Percentiles rank a stretch among this genome's conserved stretches.
phyloP scores from a whole-genome alignment of 192 early-diverging fungal species.

The Paraglomus brasilianum region DNA sequence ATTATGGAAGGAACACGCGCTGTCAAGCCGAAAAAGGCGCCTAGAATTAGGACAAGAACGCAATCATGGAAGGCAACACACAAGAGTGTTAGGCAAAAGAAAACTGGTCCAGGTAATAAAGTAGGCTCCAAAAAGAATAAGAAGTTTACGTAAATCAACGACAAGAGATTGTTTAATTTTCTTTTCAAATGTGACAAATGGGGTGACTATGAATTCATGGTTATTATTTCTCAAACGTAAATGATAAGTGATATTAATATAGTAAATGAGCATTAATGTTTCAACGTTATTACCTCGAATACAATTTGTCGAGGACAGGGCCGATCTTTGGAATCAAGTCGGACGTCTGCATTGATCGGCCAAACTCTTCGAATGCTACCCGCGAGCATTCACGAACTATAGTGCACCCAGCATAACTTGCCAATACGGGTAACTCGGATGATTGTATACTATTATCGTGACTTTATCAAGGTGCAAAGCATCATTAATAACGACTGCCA shows the following conservation, averaged over 20 bases:
- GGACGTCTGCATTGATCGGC: constrained; percentile 58
- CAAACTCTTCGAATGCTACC: constrained; percentile 59
- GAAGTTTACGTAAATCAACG: too few species aligned
- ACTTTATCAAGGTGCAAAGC: constrained; percentile 25
- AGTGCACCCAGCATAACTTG: constrained; percentile 65
- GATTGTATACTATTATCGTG: constrained; percentile 39
- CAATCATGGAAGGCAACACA: constrained; percentile 29
- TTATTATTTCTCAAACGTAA: too few species aligned
- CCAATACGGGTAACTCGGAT: constrained; percentile 52
- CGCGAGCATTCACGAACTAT: constrained; percentile 53
- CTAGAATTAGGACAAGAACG: constrained; percentile 33
- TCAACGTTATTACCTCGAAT: background rate
- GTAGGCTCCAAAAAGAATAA: too few species aligned
- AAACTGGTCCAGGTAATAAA: too few species aligned
- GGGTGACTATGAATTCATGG: too few species aligned
- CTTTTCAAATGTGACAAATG: too few species aligned
- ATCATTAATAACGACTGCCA: background rate
- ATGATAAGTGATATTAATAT: too few species aligned
- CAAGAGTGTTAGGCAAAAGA: constrained; percentile 3
- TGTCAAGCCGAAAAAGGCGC: constrained; percentile 24
- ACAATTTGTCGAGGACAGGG: constrained; percentile 31
- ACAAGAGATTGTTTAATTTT: too few species aligned
- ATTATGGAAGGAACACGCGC: constrained; percentile 28
- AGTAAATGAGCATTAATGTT: too few species aligned
- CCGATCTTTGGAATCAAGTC: constrained; percentile 67